These are phyloP conservation scores for Adansonia madagascariensis DNA, from an alignment of 441 rosid species.

Conservation along the genomic window DNA sequence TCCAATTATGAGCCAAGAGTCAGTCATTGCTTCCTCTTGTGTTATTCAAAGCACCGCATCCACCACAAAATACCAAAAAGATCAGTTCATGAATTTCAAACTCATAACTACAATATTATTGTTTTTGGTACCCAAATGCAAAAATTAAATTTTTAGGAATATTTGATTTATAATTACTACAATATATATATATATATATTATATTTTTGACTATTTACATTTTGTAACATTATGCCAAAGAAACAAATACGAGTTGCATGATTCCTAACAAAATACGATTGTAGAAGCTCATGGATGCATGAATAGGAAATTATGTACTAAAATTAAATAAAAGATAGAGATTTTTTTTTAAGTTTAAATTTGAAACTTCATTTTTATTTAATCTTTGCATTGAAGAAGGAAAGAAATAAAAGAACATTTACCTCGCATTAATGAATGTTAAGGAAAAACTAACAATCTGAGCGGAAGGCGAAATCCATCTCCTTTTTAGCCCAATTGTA, in stretches of 20 bases:
- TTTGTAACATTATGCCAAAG: constrained; percentile 8
- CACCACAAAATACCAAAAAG: not conserved
- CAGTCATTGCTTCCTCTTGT: not conserved
- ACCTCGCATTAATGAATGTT: not conserved
- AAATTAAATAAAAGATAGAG: not conserved
- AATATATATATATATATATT: not conserved
- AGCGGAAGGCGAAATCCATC: not conserved
- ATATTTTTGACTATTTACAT: not conserved
- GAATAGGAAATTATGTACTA: not conserved
- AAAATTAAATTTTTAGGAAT: not conserved
- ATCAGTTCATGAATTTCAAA: not conserved
- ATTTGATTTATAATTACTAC: not conserved
- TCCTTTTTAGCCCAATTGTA: not conserved
- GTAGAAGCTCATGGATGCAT: not conserved
- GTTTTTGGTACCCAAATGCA: not conserved
- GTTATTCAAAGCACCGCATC: not conserved
- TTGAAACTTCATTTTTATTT: not conserved
- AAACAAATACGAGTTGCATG: not conserved
- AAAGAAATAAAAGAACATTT: constrained; percentile 1
- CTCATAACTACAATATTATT: too few relatives aligned
- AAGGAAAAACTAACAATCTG: not conserved
- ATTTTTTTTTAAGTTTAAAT: not conserved
- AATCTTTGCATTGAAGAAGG: not conserved
- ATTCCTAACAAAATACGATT: not conserved
- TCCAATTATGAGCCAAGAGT: not conserved